These are phyloP conservation scores for Cucumis hystrix DNA, from an alignment of 306 rosid genomes.

Conservation along the genomic window DNA sequence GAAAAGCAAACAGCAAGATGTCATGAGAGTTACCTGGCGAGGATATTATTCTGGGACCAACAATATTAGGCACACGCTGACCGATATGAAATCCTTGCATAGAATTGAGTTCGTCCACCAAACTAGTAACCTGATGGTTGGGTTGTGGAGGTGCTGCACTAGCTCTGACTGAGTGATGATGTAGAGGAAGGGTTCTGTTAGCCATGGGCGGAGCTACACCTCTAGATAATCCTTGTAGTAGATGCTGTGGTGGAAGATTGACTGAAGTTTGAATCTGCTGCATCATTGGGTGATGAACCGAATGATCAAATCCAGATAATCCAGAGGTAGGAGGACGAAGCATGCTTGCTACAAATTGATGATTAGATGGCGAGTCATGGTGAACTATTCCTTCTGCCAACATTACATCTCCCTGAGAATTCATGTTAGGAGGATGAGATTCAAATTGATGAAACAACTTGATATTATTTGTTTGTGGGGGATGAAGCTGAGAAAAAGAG, in stretches of 20 bases:
- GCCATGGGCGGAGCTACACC: conserved; percentile 40
- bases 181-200: conserved; percentile 16
- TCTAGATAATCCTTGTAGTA: conserved; percentile 57
- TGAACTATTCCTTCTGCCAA: conserved; percentile 44
- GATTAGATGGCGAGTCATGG: conserved; percentile 47
- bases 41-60: conserved; percentile 52
- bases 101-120: conserved; percentile 51
- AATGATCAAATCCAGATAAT: conserved; percentile 48
- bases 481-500: conserved; percentile 49
- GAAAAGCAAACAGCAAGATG: neutral
- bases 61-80: conserved; percentile 46
- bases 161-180: conserved; percentile 32
- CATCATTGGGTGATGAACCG: conserved; percentile 51
- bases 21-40: conserved; percentile 38
- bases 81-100: conserved; percentile 54
- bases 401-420: conserved; percentile 46
- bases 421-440: conserved; percentile 45
- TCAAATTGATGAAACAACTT: conserved; percentile 57
- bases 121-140: conserved; percentile 39
- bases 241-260: conserved; percentile 53
- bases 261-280: conserved; percentile 68
- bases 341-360: conserved; percentile 54
- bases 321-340: conserved; percentile 53
- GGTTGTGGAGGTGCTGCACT: conserved; percentile 23
- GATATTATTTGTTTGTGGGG: conserved; percentile 38